Percentiles rank a stretch among this genome's conserved stretches.
These are phyloP conservation scores for Eryngium alpinum DNA, from an alignment of 140 eudicot species.

Conservation along the genomic window DNA sequence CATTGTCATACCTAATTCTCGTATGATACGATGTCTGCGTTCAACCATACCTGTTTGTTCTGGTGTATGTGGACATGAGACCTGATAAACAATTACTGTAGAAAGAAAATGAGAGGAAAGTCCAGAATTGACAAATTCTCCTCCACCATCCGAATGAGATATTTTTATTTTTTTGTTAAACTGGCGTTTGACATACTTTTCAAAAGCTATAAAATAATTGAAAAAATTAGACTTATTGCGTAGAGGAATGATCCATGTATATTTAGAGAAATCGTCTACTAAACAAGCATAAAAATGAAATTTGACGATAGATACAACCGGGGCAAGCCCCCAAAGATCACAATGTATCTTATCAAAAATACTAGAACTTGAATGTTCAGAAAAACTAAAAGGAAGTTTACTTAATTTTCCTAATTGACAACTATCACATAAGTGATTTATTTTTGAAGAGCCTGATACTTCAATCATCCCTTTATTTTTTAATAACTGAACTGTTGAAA, in stretches of 20 bases:
- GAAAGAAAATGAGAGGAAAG: not conserved
- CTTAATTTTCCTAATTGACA: conserved; percentile 11
- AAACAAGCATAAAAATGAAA: conserved; percentile 9
- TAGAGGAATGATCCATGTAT: conserved; percentile 11
- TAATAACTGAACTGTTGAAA: not conserved
- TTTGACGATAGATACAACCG: not conserved
- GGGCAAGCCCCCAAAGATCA: conserved; percentile 16
- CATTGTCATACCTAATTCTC: not conserved
- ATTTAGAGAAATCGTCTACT: conserved; percentile 1
- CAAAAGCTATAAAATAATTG: not conserved
- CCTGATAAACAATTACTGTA: not conserved
- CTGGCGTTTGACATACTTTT: not conserved
- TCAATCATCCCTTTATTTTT: not conserved
- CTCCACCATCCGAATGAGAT: not conserved
- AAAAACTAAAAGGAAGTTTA: not conserved
- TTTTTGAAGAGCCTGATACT: not conserved
- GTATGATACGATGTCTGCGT: not conserved
- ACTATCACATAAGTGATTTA: not conserved
- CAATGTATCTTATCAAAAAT: conserved; percentile 16
- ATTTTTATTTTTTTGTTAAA: conserved; percentile 3
- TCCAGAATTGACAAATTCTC: not conserved
- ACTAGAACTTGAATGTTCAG: not conserved
- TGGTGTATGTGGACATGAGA: conserved; percentile 5
- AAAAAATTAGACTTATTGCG: not conserved
- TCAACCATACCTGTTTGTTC: conserved; percentile 11